These are phyloP conservation scores for Silene uniflora DNA, from an alignment of 148 eudicot species.

Conservation along the genomic window DNA sequence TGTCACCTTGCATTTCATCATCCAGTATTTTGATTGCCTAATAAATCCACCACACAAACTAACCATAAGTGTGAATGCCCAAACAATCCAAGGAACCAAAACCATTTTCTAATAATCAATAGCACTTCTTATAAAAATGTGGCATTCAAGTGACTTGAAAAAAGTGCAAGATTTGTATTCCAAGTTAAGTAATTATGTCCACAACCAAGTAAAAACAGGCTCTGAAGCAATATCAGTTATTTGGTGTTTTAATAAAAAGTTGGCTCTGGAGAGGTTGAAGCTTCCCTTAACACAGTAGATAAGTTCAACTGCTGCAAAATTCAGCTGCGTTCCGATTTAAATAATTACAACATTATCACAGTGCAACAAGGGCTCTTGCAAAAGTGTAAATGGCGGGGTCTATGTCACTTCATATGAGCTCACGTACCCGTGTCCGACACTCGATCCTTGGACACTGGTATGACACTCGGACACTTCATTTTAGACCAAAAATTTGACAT, in stretches of 20 bases:
- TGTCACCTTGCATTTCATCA: constrained; percentile 96
- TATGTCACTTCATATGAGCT: no score
- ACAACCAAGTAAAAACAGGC: background rate
- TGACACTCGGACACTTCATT: no score
- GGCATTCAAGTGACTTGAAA: background rate
- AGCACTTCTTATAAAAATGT: background rate
- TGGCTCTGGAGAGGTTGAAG: background rate
- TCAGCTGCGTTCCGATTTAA: background rate
- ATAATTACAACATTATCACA: background rate
- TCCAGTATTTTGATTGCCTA: constrained; percentile 82
- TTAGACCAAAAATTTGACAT: no score
- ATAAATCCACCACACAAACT: constrained; percentile 12
- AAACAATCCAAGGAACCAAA: background rate
- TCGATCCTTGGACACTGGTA: no score
- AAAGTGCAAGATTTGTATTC: background rate
- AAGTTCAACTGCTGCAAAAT: background rate
- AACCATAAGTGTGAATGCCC: background rate
- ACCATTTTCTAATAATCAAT: background rate
- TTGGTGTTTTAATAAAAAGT: background rate
- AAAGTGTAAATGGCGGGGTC: no score
- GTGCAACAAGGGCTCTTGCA: background rate
- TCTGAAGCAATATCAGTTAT: background rate
- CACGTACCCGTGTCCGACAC: no score
- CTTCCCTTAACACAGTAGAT: background rate
- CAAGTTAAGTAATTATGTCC: background rate